phyloP scores from a whole-genome alignment of 1,284 basidiomycete species.

The Microbotryomycetes sp. region DNA sequence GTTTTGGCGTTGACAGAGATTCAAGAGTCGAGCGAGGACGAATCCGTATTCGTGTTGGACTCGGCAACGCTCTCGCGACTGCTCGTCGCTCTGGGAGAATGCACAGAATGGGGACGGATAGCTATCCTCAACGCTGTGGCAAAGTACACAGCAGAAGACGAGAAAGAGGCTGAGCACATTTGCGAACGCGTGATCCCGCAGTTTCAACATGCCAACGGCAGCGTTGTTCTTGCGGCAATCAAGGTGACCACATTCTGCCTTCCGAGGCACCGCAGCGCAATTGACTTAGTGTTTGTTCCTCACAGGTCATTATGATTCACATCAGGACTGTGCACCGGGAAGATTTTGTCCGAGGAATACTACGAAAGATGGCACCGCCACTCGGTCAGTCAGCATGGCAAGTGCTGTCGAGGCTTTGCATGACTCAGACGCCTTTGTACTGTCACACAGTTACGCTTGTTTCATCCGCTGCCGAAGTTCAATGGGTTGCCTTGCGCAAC shows the following conservation, averaged over 20 bases:
- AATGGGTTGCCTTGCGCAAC: conserved; percentile 95
- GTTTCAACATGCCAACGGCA: conserved; percentile 94
- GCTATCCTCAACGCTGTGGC: conserved; percentile 81
- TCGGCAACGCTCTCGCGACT: conserved; percentile 76
- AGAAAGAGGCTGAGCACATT: conserved; percentile 95
- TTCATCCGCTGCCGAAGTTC: conserved; percentile 60
- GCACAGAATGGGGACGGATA: conserved; percentile 97
- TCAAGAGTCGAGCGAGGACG: conserved; percentile 50
- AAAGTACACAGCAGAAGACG: conserved; percentile 73
- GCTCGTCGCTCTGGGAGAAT: conserved; percentile 92
- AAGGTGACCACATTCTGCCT: conserved; percentile 54
- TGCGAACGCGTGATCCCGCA: conserved; percentile 97
- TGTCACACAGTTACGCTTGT: conserved; percentile 52
- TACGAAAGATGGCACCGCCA: conserved; percentile 97
- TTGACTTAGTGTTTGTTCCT: background rate
- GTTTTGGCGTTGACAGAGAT: conserved; percentile 92
- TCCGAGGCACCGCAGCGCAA: background rate
- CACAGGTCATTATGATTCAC: conserved; percentile 91
- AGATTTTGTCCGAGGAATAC: conserved; percentile 76
- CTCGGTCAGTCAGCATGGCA: conserved; percentile 48
- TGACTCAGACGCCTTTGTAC: background rate
- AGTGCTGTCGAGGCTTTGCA: conserved; percentile 52
- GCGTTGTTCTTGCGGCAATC: conserved; percentile 88
- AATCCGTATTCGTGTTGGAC: conserved; percentile 73
- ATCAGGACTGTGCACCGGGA: conserved; percentile 76